A percentile compares a stretch with the other conserved stretches of the same genome.
Conservation (phyloP, 2,329 filamentous ascomycete species). For the Sclerotinia glacialis region DNA sequence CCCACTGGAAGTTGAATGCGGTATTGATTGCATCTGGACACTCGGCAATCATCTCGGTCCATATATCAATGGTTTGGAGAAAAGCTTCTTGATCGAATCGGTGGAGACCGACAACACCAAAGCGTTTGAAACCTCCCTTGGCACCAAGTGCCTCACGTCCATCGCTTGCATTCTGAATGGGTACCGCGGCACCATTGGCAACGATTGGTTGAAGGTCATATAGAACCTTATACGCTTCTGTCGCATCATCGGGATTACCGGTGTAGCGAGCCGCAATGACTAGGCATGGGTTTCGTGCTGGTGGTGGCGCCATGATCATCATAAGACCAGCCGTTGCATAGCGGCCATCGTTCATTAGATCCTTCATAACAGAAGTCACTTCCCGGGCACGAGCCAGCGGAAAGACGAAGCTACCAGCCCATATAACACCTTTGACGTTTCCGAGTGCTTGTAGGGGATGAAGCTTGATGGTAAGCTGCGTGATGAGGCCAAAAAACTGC, state of each 20-base stretch:
- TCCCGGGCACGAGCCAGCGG: constrained; percentile 34
- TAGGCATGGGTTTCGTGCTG: constrained; percentile 15
- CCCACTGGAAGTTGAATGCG: constrained; percentile 24
- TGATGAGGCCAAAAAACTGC: constrained; percentile 39
- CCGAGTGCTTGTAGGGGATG: constrained; percentile 27
- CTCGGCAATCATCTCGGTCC: constrained; percentile 12
- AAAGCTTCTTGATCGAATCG: constrained; percentile 20
- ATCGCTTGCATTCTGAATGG: constrained; percentile 19
- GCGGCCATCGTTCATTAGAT: constrained; percentile 15
- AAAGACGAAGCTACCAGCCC: constrained; percentile 38
- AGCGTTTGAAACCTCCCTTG: constrained; percentile 22
- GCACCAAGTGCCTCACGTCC: constrained; percentile 17
- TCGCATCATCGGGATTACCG: constrained; percentile 13
- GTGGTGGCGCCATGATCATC: constrained; percentile 21
- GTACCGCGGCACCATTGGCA: neutral
- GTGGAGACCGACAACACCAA: constrained; percentile 20
- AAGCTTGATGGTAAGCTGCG: constrained; percentile 34
- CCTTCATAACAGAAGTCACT: constrained; percentile 33
- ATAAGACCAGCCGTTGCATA: constrained; percentile 20
- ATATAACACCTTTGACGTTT: constrained; percentile 28
- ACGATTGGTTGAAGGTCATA: constrained; percentile 13
- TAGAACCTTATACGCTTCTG: neutral
- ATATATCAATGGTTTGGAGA: constrained; percentile 18
- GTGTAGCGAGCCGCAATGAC: constrained; percentile 19
- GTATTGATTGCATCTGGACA: constrained; percentile 23